Evolutionary conservation across 257 asterid species (phyloP).

Genomic region (Solanum etuberosum): DNA sequence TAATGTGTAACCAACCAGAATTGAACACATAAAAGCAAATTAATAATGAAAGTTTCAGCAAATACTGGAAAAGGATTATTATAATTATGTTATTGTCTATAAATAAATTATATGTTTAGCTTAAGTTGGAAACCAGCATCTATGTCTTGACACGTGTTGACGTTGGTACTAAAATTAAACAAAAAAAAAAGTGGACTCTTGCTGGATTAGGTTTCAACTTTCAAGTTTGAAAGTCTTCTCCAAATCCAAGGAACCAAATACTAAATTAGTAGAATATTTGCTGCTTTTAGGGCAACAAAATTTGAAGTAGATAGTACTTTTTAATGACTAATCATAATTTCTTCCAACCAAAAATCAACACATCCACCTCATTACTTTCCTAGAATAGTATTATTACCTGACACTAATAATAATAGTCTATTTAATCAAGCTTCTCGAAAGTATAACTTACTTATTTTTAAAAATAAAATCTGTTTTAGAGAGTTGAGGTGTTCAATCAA

Average conservation of each 20-base stretch:
- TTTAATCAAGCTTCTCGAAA: not conserved
- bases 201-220: not conserved
- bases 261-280: not conserved
- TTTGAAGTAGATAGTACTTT: not conserved
- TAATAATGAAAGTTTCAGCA: not conserved
- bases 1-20: not conserved
- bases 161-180: not conserved
- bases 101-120: not conserved
- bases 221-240: not conserved
- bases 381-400: not conserved
- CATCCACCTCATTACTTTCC: not conserved
- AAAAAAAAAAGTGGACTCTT: not conserved
- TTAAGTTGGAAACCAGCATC: not conserved
- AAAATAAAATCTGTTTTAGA: not conserved
- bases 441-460: not conserved
- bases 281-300: not conserved
- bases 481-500: not conserved
- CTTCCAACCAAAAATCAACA: not conserved
- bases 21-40: not conserved
- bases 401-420: not conserved
- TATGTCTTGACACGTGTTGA: not conserved
- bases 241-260: not conserved
- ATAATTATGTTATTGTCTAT: not conserved
- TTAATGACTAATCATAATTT: not conserved
- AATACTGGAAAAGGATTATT: not conserved